phyloP scores from a whole-genome alignment of 805 yeast species.

The Zygosaccharomyces pseudorouxii region DNA sequence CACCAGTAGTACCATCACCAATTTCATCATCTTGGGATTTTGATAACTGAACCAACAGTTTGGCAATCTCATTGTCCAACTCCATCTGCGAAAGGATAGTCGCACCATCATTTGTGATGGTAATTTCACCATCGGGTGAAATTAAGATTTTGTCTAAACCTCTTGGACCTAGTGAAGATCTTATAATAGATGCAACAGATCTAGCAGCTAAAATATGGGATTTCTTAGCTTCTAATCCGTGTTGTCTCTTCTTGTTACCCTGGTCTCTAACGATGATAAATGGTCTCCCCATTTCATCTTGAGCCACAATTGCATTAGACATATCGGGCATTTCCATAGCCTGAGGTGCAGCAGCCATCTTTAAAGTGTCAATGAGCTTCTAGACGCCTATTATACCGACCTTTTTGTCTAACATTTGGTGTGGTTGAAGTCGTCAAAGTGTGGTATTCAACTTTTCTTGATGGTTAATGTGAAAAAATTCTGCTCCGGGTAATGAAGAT shows the following conservation, averaged over 20 bases:
- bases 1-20: conserved; percentile 99
- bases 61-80: conserved; percentile 92
- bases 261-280: conserved; percentile 93
- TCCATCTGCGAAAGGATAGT: conserved; percentile 96
- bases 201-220: conserved; percentile 93
- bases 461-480: background rate
- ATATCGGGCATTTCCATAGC: conserved; percentile 70
- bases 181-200: conserved; percentile 87
- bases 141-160: conserved; percentile 96
- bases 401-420: background rate
- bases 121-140: conserved; percentile 95
- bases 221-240: conserved; percentile 74
- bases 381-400: background rate
- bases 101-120: conserved; percentile 98
- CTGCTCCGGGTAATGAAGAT: conserved; percentile 1
- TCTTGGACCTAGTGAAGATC: conserved; percentile 93
- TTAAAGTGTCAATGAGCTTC: conserved; percentile 6
- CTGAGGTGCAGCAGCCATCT: conserved; percentile 32
- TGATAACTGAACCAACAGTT: conserved; percentile 86
- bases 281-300: conserved; percentile 99
- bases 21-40: conserved; percentile 96
- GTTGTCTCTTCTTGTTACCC: conserved; percentile 57
- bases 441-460: conserved; percentile 1
- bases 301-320: conserved; percentile 98
- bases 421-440: background rate